Conservation (phyloP, 1,284 basidiomycete genomes). For the Sporisorium graminicola region DNA sequence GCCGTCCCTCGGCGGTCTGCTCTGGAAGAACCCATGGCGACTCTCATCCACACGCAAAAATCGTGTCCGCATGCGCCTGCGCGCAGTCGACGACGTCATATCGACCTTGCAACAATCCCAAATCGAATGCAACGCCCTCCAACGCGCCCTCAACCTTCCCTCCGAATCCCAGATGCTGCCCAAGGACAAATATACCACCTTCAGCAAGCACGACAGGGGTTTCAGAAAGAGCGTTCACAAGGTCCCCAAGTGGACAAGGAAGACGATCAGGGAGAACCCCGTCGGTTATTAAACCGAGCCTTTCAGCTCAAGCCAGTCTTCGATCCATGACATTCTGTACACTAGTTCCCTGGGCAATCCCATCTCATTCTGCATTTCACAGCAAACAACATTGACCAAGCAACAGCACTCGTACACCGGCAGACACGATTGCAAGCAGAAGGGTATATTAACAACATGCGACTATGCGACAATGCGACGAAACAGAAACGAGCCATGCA, state of each 20-base stretch:
- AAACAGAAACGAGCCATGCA: neutral
- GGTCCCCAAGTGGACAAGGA: conserved; percentile 67
- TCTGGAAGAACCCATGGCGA: conserved; percentile 96
- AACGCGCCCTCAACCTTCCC: conserved; percentile 81
- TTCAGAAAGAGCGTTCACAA: conserved; percentile 97
- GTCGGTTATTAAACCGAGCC: conserved; percentile 40
- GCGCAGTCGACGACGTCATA: conserved; percentile 92
- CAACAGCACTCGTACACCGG: neutral
- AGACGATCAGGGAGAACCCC: conserved; percentile 43
- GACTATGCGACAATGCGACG: neutral
- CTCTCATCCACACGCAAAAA: conserved; percentile 90
- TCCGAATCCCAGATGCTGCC: conserved; percentile 89
- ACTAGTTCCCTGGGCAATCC: conserved; percentile 14
- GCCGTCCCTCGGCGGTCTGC: conserved; percentile 78
- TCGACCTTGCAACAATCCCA: conserved; percentile 85
- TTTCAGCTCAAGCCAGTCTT: neutral
- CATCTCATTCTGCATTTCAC: conserved; percentile 1
- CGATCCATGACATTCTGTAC: conserved; percentile 14
- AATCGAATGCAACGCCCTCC: conserved; percentile 80
- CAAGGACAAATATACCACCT: conserved; percentile 95
- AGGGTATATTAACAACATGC: conserved; percentile 6
- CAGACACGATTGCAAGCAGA: neutral
- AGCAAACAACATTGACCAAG: neutral
- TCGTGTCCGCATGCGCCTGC: conserved; percentile 87
- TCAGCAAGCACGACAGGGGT: conserved; percentile 74